These are phyloP conservation scores for Waltiozyma solani DNA, from an alignment of 1,139 yeast genomes.

Conservation along the genomic window DNA sequence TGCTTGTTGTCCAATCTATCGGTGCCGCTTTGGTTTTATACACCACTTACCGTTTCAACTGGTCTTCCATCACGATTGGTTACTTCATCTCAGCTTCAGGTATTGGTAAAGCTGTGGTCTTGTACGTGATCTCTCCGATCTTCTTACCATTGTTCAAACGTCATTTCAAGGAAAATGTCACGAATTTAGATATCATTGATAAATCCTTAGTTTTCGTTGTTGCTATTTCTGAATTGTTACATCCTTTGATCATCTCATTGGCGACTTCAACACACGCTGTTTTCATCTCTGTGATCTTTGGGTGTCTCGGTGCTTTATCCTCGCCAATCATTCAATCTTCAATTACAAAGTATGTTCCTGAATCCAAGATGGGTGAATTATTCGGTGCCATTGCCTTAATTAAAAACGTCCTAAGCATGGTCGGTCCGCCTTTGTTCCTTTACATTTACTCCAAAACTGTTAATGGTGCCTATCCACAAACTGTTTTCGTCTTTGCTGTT, in stretches of 20 bases:
- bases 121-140: slow-evolving; percentile 34
- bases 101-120: slow-evolving; percentile 30
- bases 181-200: slow-evolving; percentile 47
- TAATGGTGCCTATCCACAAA: slow-evolving; percentile 14
- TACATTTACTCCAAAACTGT: slow-evolving; percentile 27
- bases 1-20: slow-evolving; percentile 23
- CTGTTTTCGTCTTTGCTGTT: slow-evolving; percentile 16
- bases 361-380: slow-evolving; percentile 35
- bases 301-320: slow-evolving; percentile 38
- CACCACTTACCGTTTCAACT: slow-evolving; percentile 45
- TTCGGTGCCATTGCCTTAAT: slow-evolving; percentile 38
- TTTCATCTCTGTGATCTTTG: slow-evolving; percentile 24
- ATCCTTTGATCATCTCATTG: slow-evolving; percentile 29
- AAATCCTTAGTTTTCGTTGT: slow-evolving; percentile 32
- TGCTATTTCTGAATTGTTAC: slow-evolving; percentile 30
- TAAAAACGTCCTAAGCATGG: slow-evolving; percentile 26
- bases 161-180: slow-evolving; percentile 16
- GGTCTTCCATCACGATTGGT: slow-evolving; percentile 54
- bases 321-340: slow-evolving; percentile 41
- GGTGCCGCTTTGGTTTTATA: slow-evolving; percentile 45
- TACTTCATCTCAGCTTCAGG: slow-evolving; percentile 47
- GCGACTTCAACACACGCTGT: slow-evolving; percentile 23
- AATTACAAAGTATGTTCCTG: slow-evolving; percentile 40
- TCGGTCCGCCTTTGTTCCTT: slow-evolving; percentile 27
- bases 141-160: slow-evolving; percentile 28